Conservation (phyloP, 192 early-diverging fungal species). For the Funneliformis geosporum region DNA sequence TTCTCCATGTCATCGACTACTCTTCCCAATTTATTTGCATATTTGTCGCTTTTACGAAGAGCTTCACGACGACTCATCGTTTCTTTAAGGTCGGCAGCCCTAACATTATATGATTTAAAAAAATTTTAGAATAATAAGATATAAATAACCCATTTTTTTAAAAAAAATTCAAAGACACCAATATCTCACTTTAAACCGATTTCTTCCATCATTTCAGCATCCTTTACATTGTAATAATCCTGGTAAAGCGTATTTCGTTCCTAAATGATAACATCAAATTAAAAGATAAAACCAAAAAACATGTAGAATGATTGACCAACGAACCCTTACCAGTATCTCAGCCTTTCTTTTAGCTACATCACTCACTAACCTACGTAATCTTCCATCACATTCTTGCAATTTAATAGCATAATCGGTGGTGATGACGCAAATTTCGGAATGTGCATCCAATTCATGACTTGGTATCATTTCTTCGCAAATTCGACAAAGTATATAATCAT, state of each 20-base stretch:
- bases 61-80: constrained; percentile 27
- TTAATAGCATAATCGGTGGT: constrained; percentile 71
- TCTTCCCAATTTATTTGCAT: constrained; percentile 25
- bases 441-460: constrained; percentile 65
- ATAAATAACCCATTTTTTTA: not conserved
- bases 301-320: constrained; percentile 37
- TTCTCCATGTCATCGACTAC: constrained; percentile 33
- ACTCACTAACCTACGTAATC: constrained; percentile 57
- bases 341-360: constrained; percentile 51
- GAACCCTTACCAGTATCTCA: constrained; percentile 47
- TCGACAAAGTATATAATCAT: constrained; percentile 68
- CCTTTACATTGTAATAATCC: constrained; percentile 47
- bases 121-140: not conserved
- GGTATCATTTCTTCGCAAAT: constrained; percentile 84
- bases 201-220: constrained; percentile 42
- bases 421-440: constrained; percentile 78
- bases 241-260: constrained; percentile 42
- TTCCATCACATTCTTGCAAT: constrained; percentile 59
- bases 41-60: constrained; percentile 30
- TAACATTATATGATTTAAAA: not conserved
- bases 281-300: constrained; percentile 44
- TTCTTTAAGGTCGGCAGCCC: constrained; percentile 27
- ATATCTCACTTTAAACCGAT: constrained; percentile 24
- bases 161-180: not conserved
- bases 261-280: constrained; percentile 46